phyloP scores from a whole-genome alignment of 176 grass and related monocot species.

The sorghum (Sorghum bicolor) region DNA sequence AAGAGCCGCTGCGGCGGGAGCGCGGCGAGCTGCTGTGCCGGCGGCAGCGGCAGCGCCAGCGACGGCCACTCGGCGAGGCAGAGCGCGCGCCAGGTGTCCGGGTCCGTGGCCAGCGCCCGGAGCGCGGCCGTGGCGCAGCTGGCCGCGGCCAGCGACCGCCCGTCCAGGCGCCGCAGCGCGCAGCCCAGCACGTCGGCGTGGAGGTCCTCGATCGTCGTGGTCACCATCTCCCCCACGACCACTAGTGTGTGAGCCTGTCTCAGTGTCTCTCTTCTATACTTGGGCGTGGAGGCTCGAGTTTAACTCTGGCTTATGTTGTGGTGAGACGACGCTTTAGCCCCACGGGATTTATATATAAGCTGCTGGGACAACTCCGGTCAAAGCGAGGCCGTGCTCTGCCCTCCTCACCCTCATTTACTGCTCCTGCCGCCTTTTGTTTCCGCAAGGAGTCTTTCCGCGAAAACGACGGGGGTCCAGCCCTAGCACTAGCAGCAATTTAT shows the following conservation, averaged over 20 bases:
- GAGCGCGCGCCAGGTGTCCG: slow-evolving; percentile 61
- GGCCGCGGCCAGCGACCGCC: slow-evolving; percentile 49
- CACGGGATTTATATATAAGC: neutral
- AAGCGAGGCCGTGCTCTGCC: neutral
- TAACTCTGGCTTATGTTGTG: neutral
- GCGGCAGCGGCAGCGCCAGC: slow-evolving; percentile 16
- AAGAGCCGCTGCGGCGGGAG: slow-evolving; percentile 48
- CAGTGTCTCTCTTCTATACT: neutral
- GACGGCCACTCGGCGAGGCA: slow-evolving; percentile 77
- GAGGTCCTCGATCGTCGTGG: slow-evolving; percentile 53
- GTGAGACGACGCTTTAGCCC: neutral
- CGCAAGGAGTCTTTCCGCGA: neutral
- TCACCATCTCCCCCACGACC: neutral
- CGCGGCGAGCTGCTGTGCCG: slow-evolving; percentile 18
- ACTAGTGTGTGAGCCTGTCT: neutral
- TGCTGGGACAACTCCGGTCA: too few species aligned
- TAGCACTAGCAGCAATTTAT: neutral
- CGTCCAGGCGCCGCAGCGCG: slow-evolving; percentile 59
- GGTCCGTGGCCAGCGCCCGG: slow-evolving; percentile 42
- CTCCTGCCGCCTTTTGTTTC: neutral
- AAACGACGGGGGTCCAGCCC: neutral
- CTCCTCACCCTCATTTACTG: neutral
- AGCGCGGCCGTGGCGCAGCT: slow-evolving; percentile 55
- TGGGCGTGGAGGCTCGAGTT: neutral
- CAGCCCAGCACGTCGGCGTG: slow-evolving; percentile 54